Evolutionary conservation across 306 rosid species (phyloP).

Genomic region (Mucuna pruriens): DNA sequence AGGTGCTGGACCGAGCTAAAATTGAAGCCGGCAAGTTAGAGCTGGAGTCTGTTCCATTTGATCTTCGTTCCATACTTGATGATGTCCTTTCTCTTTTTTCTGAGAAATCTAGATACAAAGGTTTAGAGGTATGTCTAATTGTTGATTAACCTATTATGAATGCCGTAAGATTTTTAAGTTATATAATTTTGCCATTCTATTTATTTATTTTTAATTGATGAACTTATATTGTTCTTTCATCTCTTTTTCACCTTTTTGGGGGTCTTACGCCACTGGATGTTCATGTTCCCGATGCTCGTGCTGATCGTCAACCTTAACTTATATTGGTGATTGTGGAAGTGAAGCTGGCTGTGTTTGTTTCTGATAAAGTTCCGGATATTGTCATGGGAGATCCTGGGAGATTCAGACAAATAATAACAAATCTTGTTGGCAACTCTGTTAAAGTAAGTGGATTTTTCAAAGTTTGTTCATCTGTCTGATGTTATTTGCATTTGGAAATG

Average conservation of each 20-base stretch:
- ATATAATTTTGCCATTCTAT: not conserved
- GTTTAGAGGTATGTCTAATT: slow-evolving; percentile 68
- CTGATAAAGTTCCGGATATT: slow-evolving; percentile 81
- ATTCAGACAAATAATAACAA: slow-evolving; percentile 90
- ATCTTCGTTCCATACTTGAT: slow-evolving; percentile 81
- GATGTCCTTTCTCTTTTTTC: slow-evolving; percentile 93
- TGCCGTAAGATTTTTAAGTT: not conserved
- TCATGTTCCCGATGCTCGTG: slow-evolving; percentile 10
- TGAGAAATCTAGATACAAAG: slow-evolving; percentile 86
- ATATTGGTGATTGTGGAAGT: slow-evolving; percentile 39
- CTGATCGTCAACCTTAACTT: slow-evolving; percentile 19
- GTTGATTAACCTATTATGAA: slow-evolving; percentile 12
- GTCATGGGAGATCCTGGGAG: slow-evolving; percentile 93
- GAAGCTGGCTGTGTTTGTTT: slow-evolving; percentile 91
- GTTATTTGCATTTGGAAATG: not conserved
- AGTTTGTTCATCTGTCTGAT: not conserved
- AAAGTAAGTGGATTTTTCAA: slow-evolving; percentile 58
- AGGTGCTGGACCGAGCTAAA: slow-evolving; percentile 94
- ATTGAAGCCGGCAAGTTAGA: slow-evolving; percentile 93
- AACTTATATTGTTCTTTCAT: slow-evolving; percentile 35
- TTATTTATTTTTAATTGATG: not conserved
- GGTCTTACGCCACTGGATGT: slow-evolving; percentile 30
- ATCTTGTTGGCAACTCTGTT: slow-evolving; percentile 93
- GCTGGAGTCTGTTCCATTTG: slow-evolving; percentile 91
- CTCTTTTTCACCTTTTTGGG: slow-evolving; percentile 23